Percentiles rank a stretch among this genome's conserved stretches.
Evolutionary conservation across 176 grass and related monocot genomes (phyloP).

Genomic region (Cocos nucifera): DNA sequence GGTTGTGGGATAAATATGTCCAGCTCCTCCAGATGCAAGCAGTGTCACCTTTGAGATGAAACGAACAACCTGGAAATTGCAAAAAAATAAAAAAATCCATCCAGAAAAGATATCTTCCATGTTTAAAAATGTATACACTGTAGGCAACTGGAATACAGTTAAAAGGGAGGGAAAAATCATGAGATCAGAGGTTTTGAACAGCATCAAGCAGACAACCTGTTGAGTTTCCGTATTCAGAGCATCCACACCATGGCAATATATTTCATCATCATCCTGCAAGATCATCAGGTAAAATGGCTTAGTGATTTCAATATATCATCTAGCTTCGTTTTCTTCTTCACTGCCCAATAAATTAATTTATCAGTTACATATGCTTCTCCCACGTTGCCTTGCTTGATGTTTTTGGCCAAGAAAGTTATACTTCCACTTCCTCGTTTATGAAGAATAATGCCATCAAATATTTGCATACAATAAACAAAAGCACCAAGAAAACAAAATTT

Average conservation of each 20-base stretch:
- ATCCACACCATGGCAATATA: conserved; percentile 88
- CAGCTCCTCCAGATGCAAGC: conserved; percentile 90
- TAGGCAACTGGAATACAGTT: not conserved
- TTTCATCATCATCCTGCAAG: conserved; percentile 53
- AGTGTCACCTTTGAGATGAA: conserved; percentile 92
- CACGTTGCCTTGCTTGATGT: too few relatives aligned
- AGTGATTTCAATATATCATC: not conserved
- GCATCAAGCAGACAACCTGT: conserved; percentile 41
- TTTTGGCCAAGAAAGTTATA: too few relatives aligned
- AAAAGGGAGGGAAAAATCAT: conserved; percentile 1
- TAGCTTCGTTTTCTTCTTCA: too few relatives aligned
- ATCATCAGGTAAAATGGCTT: conserved; percentile 1
- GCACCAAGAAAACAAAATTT: not conserved
- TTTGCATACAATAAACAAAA: not conserved
- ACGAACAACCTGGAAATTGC: conserved; percentile 52
- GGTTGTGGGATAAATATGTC: conserved; percentile 92
- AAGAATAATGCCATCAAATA: too few relatives aligned
- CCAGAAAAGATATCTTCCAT: too few relatives aligned
- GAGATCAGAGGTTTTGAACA: not conserved
- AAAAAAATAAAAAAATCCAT: not conserved
- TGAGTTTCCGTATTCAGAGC: conserved; percentile 66
- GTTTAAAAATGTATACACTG: too few relatives aligned
- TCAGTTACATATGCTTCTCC: too few relatives aligned
- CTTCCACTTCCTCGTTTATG: too few relatives aligned
- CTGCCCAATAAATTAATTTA: too few relatives aligned